Conservation (phyloP, 169 alveolate genomes). For the Perkinsus marinus region DNA sequence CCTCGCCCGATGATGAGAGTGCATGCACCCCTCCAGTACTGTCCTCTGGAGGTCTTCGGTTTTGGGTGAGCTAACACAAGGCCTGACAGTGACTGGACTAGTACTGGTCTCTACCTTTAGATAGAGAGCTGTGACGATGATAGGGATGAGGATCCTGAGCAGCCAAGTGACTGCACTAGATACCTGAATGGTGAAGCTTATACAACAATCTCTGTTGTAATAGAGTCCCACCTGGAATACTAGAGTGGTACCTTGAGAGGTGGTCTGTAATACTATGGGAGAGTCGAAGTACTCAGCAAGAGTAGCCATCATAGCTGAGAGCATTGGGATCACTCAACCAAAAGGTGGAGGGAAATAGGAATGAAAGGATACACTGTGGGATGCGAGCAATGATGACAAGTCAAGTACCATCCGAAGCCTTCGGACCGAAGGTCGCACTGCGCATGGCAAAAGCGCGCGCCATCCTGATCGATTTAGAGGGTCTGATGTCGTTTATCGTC, state of each 20-base stretch:
- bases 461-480: too few relatives aligned
- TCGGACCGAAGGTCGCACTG: too few relatives aligned
- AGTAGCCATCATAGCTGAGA: not conserved
- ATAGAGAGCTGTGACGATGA: not conserved
- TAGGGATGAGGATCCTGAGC: not conserved
- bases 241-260: not conserved
- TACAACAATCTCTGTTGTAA: not conserved
- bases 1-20: not conserved
- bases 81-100: not conserved
- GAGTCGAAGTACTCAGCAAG: not conserved
- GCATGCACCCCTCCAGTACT: too few relatives aligned
- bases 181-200: not conserved
- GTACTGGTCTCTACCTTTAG: not conserved
- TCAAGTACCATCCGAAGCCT: too few relatives aligned
- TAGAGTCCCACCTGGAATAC: not conserved
- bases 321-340: too few relatives aligned
- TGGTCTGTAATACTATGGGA: not conserved
- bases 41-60: not conserved
- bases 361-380: too few relatives aligned
- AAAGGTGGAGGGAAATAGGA: too few relatives aligned
- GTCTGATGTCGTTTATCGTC: too few relatives aligned
- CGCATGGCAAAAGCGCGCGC: too few relatives aligned
- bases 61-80: not conserved
- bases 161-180: not conserved
- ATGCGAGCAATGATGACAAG: too few relatives aligned